Evolutionary conservation across 306 rosid species (phyloP).

Genomic region (Fragaria ananassa): DNA sequence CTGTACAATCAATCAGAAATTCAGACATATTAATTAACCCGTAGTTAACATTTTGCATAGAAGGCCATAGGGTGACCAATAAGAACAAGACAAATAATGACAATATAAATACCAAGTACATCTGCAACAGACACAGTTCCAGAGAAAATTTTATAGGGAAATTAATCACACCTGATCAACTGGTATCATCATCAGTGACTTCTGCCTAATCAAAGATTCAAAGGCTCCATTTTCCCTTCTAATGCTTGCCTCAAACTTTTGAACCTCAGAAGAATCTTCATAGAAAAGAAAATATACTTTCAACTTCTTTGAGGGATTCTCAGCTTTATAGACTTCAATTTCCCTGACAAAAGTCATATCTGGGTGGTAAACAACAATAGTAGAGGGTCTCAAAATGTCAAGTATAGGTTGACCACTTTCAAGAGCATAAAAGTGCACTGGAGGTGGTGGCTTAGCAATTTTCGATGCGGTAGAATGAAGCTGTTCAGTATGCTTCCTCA

Average conservation of each 20-base stretch:
- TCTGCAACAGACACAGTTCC: neutral
- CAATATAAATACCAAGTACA: neutral
- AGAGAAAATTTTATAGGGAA: neutral
- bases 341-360: slow-evolving; percentile 90
- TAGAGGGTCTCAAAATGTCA: slow-evolving; percentile 75
- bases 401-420: slow-evolving; percentile 90
- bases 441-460: slow-evolving; percentile 61
- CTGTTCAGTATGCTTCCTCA: slow-evolving; percentile 43
- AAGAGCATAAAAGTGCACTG: slow-evolving; percentile 75
- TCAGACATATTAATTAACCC: neutral
- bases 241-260: slow-evolving; percentile 88
- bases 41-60: neutral
- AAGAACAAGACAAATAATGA: neutral
- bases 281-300: slow-evolving; percentile 89
- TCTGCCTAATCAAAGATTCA: slow-evolving; percentile 95
- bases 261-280: slow-evolving; percentile 91
- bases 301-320: slow-evolving; percentile 64
- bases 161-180: slow-evolving; percentile 69
- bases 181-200: slow-evolving; percentile 94
- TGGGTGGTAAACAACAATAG: slow-evolving; percentile 85
- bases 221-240: slow-evolving; percentile 92
- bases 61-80: neutral
- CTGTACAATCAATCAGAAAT: neutral
- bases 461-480: slow-evolving; percentile 25
- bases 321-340: slow-evolving; percentile 81